These are phyloP conservation scores for Tuber calosporum DNA, from an alignment of 495 filamentous ascomycete species.

Conservation along the genomic window DNA sequence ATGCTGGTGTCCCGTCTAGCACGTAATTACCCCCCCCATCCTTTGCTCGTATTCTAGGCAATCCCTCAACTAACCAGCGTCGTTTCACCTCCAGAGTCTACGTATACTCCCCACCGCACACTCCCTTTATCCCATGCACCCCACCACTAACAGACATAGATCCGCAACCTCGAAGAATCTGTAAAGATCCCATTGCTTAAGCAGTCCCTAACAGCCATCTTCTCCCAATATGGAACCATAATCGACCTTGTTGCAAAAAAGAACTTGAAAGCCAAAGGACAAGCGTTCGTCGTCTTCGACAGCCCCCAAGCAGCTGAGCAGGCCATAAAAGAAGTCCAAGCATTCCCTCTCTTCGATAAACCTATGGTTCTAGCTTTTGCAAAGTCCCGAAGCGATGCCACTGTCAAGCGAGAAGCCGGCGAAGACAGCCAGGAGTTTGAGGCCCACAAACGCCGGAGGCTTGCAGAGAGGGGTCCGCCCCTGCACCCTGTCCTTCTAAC, in stretches of 20 bases:
- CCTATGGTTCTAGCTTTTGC: slow-evolving; percentile 84
- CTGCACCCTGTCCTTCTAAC: neutral
- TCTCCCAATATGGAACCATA: slow-evolving; percentile 83
- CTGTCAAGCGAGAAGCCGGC: slow-evolving; percentile 62
- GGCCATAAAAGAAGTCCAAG: slow-evolving; percentile 84
- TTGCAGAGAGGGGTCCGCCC: slow-evolving; percentile 80
- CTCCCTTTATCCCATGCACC: slow-evolving; percentile 26
- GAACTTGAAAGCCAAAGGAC: slow-evolving; percentile 85
- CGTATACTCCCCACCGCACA: slow-evolving; percentile 42
- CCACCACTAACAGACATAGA: slow-evolving; percentile 47
- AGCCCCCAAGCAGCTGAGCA: slow-evolving; percentile 62
- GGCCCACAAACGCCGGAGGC: slow-evolving; percentile 70
- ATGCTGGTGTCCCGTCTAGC: slow-evolving; percentile 45
- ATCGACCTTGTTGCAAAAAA: slow-evolving; percentile 89
- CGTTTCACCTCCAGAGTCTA: slow-evolving; percentile 48
- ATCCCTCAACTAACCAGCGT: slow-evolving; percentile 31
- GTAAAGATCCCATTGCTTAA: slow-evolving; percentile 76
- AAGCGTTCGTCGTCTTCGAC: slow-evolving; percentile 95
- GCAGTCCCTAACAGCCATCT: slow-evolving; percentile 66
- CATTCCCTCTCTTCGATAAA: slow-evolving; percentile 90
- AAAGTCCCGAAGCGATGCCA: slow-evolving; percentile 79
- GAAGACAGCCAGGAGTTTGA: slow-evolving; percentile 67
- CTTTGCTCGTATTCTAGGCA: slow-evolving; percentile 7
- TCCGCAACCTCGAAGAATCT: slow-evolving; percentile 87
- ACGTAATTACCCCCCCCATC: slow-evolving; percentile 45